Percentiles rank a stretch among this genome's conserved stretches.
Evolutionary conservation across 2,329 filamentous ascomycete genomes (phyloP).

Genomic region (Aphanoascus verrucosus): DNA sequence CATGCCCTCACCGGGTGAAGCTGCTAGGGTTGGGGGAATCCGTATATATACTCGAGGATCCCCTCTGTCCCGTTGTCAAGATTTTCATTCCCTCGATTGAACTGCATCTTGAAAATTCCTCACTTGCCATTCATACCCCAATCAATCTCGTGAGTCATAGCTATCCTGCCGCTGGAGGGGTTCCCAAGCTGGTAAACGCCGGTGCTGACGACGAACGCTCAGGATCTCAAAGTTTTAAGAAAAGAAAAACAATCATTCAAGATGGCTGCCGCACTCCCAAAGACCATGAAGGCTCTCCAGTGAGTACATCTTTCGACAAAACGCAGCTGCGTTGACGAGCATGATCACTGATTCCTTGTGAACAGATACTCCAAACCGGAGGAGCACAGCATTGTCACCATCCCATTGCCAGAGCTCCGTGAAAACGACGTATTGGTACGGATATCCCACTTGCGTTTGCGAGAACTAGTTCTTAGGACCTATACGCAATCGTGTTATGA

Average conservation of each 20-base stretch:
- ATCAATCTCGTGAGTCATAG: conserved; percentile 5
- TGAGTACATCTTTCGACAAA: conserved; percentile 26
- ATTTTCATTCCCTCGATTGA: neutral
- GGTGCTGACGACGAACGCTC: neutral
- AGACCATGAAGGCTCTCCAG: conserved; percentile 53
- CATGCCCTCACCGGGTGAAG: conserved; percentile 5
- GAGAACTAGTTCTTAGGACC: neutral
- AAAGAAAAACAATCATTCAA: conserved; percentile 15
- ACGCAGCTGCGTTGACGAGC: neutral
- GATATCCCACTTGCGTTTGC: neutral
- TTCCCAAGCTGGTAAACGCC: neutral
- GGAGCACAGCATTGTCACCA: conserved; percentile 50
- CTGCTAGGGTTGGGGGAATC: neutral
- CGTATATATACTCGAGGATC: conserved; percentile 3
- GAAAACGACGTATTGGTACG: conserved; percentile 48
- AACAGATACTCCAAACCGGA: conserved; percentile 51
- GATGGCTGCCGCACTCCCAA: conserved; percentile 35
- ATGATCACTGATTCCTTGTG: neutral
- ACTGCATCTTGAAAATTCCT: neutral
- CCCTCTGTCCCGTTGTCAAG: neutral
- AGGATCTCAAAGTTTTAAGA: neutral
- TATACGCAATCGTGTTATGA: neutral
- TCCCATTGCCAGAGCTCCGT: conserved; percentile 51
- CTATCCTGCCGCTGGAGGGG: neutral
- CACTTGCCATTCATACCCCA: neutral